Conservation (phyloP, 2,329 filamentous ascomycete genomes). For the Colletotrichum lini region DNA sequence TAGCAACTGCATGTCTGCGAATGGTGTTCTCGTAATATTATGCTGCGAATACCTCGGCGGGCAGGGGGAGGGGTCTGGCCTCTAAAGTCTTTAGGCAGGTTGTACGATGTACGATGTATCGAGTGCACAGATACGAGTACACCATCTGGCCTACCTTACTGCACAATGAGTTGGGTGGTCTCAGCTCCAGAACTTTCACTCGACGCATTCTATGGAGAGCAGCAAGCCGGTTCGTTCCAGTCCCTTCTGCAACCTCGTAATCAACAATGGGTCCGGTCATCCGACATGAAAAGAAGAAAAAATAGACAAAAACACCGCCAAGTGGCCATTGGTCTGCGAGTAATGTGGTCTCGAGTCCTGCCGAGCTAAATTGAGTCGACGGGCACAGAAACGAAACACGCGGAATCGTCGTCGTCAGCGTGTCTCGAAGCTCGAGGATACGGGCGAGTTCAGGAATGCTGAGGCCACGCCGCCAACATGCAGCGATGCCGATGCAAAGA, state of each 20-base stretch:
- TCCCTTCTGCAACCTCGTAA: constrained; percentile 41
- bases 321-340: constrained; percentile 24
- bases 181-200: constrained; percentile 17
- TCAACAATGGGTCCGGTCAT: constrained; percentile 37
- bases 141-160: neutral
- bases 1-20: constrained; percentile 12
- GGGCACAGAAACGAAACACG: constrained; percentile 14
- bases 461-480: constrained; percentile 13
- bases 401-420: constrained; percentile 30
- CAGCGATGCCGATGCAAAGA: constrained; percentile 12
- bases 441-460: constrained; percentile 34
- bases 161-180: constrained; percentile 21
- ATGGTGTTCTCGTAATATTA: constrained; percentile 36
- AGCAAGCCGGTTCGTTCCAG: constrained; percentile 21
- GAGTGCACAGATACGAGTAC: too few relatives aligned
- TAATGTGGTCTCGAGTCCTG: neutral
- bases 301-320: neutral
- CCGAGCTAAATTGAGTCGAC: neutral
- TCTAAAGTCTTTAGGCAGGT: too few relatives aligned
- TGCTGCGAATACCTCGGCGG: neutral
- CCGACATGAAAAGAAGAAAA: constrained; percentile 25
- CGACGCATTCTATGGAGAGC: constrained; percentile 36
- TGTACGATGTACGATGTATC: too few relatives aligned
- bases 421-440: constrained; percentile 18
- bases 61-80: constrained; percentile 12